These are phyloP conservation scores for Ceratocystis albifundus DNA, from an alignment of 2,329 filamentous ascomycete genomes.

Conservation along the genomic window DNA sequence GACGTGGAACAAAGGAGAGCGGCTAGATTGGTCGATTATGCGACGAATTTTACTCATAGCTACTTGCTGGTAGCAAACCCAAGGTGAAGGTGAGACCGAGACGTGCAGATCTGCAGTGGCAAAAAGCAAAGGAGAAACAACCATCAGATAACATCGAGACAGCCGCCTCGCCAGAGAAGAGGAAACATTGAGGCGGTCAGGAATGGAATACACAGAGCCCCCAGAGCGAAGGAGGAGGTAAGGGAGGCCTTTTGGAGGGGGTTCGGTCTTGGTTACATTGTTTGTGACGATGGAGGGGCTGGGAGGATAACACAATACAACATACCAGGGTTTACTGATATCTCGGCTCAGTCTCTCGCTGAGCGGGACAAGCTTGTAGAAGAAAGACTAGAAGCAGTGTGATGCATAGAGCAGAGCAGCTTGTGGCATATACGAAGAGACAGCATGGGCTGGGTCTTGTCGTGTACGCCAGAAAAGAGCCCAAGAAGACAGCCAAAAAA, in stretches of 20 bases:
- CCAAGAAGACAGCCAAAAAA: not conserved
- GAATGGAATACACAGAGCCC: not conserved
- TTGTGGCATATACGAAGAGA: slow-evolving; percentile 12
- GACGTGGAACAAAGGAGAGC: not conserved
- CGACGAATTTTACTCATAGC: not conserved
- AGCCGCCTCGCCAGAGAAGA: not conserved
- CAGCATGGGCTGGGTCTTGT: not conserved
- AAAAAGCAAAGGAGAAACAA: not conserved
- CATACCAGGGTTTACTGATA: not conserved
- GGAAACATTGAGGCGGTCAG: not conserved
- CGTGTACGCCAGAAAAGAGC: not conserved
- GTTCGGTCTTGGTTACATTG: not conserved
- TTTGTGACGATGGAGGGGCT: slow-evolving; percentile 3
- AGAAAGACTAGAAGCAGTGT: not conserved
- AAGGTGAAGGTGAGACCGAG: not conserved
- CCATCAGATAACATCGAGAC: not conserved
- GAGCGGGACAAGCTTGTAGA: not conserved
- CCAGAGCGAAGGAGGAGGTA: not conserved
- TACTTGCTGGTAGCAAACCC: too few species aligned
- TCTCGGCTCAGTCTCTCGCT: not conserved
- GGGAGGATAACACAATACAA: not conserved
- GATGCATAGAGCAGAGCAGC: slow-evolving; percentile 10
- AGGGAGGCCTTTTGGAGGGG: not conserved
- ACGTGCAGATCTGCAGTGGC: slow-evolving; percentile 10
- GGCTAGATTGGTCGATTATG: not conserved